phyloP scores from a whole-genome alignment of 1,284 basidiomycete genomes.

The Anthracocystis walkeri region DNA sequence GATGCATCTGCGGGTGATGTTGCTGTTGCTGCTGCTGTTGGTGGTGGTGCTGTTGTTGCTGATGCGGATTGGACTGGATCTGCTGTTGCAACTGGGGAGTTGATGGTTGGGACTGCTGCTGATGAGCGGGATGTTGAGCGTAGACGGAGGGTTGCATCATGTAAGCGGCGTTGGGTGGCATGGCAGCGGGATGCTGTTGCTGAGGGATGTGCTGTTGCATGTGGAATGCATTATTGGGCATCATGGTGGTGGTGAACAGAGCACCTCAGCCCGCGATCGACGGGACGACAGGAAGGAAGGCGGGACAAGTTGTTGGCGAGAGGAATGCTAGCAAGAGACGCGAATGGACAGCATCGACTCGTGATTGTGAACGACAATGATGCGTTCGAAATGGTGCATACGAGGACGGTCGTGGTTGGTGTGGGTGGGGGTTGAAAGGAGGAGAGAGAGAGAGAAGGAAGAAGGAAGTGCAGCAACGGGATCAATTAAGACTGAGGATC shows the following conservation, averaged over 20 bases:
- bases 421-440: background rate
- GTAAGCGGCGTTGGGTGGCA: constrained; percentile 18
- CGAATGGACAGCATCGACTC: background rate
- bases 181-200: constrained; percentile 32
- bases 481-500: too few relatives aligned
- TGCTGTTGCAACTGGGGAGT: constrained; percentile 26
- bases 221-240: constrained; percentile 47
- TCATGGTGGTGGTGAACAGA: constrained; percentile 27
- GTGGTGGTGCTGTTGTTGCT: constrained; percentile 27
- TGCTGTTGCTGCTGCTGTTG: constrained; percentile 26
- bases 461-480: background rate
- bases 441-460: background rate
- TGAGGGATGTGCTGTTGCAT: constrained; percentile 37
- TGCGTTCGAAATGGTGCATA: background rate
- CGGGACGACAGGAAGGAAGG: background rate
- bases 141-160: constrained; percentile 35
- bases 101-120: constrained; percentile 19
- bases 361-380: background rate
- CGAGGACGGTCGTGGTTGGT: background rate
- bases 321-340: background rate
- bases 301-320: background rate
- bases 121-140: constrained; percentile 27
- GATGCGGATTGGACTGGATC: constrained; percentile 21
- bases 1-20: constrained; percentile 15
- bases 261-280: background rate